Percentiles rank a stretch among this genome's conserved stretches.
Conservation (phyloP, 768 basidiomycete species). For the Podaxis sp. region DNA sequence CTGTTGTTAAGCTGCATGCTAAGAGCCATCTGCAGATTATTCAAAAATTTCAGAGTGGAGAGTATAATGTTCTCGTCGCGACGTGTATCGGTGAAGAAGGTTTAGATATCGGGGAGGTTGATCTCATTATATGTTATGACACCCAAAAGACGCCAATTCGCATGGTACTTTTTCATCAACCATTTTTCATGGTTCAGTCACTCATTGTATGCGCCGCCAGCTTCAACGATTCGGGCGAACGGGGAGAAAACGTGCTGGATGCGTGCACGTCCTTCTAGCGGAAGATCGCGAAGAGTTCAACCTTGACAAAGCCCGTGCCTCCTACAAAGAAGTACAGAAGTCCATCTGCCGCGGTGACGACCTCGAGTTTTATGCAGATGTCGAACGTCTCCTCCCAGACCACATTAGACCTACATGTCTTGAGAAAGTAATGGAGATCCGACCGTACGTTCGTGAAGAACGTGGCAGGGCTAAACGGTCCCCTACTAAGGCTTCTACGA, state of each 20-base stretch:
- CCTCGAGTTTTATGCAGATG: conserved; percentile 92
- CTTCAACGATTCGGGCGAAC: conserved; percentile 96
- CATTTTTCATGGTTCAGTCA: neutral
- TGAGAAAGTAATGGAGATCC: conserved; percentile 82
- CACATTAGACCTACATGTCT: conserved; percentile 74
- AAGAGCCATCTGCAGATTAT: conserved; percentile 59
- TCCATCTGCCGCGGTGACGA: conserved; percentile 82
- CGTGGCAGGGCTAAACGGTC: conserved; percentile 31
- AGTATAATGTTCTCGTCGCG: conserved; percentile 90
- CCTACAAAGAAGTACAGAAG: conserved; percentile 87
- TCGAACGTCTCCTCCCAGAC: conserved; percentile 80
- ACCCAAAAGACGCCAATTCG: conserved; percentile 95
- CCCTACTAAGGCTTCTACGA: conserved; percentile 23
- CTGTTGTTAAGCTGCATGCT: neutral
- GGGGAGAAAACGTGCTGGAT: conserved; percentile 86
- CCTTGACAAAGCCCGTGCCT: conserved; percentile 83
- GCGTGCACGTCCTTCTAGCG: conserved; percentile 88
- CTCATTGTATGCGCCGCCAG: conserved; percentile 38
- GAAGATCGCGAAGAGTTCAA: conserved; percentile 90
- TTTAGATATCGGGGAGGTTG: conserved; percentile 96
- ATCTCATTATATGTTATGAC: conserved; percentile 95
- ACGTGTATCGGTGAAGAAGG: conserved; percentile 99
- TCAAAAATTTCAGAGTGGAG: conserved; percentile 80
- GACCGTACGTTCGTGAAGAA: conserved; percentile 62
- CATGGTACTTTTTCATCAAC: conserved; percentile 59